Percentiles rank a stretch among this genome's conserved stretches.
These are phyloP conservation scores for Macroventuria anomochaeta DNA, from an alignment of 2,329 filamentous ascomycete species.

Conservation along the genomic window DNA sequence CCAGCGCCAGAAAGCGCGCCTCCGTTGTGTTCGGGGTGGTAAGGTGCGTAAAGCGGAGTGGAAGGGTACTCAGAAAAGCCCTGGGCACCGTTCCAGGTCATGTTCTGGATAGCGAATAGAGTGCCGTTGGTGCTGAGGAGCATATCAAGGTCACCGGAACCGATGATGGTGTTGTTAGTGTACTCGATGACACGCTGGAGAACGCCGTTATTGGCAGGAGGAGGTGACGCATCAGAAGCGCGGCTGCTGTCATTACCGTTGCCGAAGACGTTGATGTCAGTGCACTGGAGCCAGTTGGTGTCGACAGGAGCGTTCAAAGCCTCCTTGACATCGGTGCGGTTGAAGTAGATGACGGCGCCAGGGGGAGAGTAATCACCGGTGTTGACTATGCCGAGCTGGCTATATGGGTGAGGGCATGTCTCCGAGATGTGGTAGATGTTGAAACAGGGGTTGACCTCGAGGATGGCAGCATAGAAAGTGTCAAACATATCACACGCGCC, in stretches of 20 bases:
- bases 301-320: constrained; percentile 57
- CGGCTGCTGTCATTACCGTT: constrained; percentile 33
- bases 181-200: constrained; percentile 58
- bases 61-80: constrained; percentile 54
- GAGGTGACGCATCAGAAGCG: constrained; percentile 44
- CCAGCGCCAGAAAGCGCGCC: constrained; percentile 52
- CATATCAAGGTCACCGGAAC: constrained; percentile 57
- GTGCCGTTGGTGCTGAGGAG: constrained; percentile 60
- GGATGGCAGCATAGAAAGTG: constrained; percentile 47
- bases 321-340: constrained; percentile 58
- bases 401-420: constrained; percentile 54
- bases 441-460: constrained; percentile 58
- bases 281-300: constrained; percentile 54
- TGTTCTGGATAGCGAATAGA: constrained; percentile 60
- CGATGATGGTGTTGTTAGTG: constrained; percentile 60
- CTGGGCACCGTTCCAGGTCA: constrained; percentile 60
- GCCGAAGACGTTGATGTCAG: constrained; percentile 52
- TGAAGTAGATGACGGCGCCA: constrained; percentile 56
- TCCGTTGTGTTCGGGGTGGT: constrained; percentile 52
- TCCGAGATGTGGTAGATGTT: constrained; percentile 58
- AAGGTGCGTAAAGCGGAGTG: constrained; percentile 53
- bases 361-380: constrained; percentile 50
- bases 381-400: constrained; percentile 49
- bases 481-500: constrained; percentile 51
- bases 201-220: constrained; percentile 51